Base-by-base conservation (phyloP, 495 filamentous ascomycete genomes). In the Aspergillus baeticus region DNA sequence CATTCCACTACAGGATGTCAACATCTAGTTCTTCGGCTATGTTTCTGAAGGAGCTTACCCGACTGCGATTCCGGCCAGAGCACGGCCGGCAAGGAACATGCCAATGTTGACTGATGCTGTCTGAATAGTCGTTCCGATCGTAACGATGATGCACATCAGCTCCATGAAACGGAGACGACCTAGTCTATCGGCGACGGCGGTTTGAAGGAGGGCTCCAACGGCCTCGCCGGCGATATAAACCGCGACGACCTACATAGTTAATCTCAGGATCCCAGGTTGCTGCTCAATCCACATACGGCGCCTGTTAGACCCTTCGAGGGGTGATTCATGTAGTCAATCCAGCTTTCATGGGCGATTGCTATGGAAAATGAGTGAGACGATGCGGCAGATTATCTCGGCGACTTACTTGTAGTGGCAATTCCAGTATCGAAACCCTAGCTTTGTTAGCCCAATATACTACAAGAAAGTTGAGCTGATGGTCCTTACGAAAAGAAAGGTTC, bases 151-250 rank as follows among this genome's bases (percentile, higher is more conserved):
- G 58, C 80, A 83, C 68, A 80, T 74, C 43, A 82, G 42, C 56
- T 83, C 77, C 82, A 85, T 85, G 60, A 84, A 83, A 0, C 79
- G 74, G 38, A 82, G 79, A 34, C 82, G 79, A 29, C 82, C 82
- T 8, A 85, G 74, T 62, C 62, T 76, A 54, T 85, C 82, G 18
- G 74, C 82, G 43, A 83, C 65, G 15, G 78, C 70, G 7, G 76
- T 82, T 59, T 85, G 81, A 0, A 68, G 70, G 13, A 84, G 43
- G 8, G 81, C 79, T 17, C 82, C 82, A 13, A 75, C 66, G 18
- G 79, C 77, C 63, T 84, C 81, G 39, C 82, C 82, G 10, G 82
- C 82, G 53, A 84, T 84, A 55, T 85, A 84, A 15, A 83, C 78
- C n/a, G 81, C 73, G 14, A 82, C 81, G 7, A 82, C 77, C 75